Evolutionary conservation across 768 basidiomycete species (phyloP), one percentile per base, ranked within the genome.

Genomic region (Leucocoprinus birnbaumii): DNA sequence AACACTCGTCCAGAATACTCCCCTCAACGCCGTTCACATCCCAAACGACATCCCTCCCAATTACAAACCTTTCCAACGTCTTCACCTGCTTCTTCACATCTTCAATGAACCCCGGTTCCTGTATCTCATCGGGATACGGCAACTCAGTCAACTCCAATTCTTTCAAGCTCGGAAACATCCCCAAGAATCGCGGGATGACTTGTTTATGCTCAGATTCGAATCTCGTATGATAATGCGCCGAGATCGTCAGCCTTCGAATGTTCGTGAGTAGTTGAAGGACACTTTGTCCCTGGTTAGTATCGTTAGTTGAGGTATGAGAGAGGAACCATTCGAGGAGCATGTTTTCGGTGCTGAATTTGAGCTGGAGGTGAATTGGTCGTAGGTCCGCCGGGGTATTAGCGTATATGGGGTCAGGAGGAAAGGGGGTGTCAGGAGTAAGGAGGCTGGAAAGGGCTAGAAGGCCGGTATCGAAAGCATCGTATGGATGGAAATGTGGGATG

Each of bases 261-360:
- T 16, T 9, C 14, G 7, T 21, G 8, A 53, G 44, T 25, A 22
- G 31, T 19, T 18, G 44, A 4, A 46, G 19, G 2, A 21, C 13
- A n/a, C 44, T 53, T 4, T 42, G 18, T 13, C 21, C 14, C 21
- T 31, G 31, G 14, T 38, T 1, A n/a, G 13, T 7, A 19, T 34
- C 16, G 27, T 31, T 5, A 31, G 31, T 31, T 5, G 31, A 3
- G 9, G 21, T 14, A 35, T 45, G 52, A 8, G 14, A 8, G 27
- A 45, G 43, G 31, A 53, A 37, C 43, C 43, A 53, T 19, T 19
- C 9, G n/a, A 14, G 21, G 6, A 53, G 27, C 3, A 2, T 19
- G 21, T 3, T 14, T 38, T 53, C 52, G 3, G 52, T 53, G 44
- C 44, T 53, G 24, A 53, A 46, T 46, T 46, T 45, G n/a, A 53